phyloP scores from a whole-genome alignment of 2,329 filamentous ascomycete genomes.

The Trichoderma pleuroti region DNA sequence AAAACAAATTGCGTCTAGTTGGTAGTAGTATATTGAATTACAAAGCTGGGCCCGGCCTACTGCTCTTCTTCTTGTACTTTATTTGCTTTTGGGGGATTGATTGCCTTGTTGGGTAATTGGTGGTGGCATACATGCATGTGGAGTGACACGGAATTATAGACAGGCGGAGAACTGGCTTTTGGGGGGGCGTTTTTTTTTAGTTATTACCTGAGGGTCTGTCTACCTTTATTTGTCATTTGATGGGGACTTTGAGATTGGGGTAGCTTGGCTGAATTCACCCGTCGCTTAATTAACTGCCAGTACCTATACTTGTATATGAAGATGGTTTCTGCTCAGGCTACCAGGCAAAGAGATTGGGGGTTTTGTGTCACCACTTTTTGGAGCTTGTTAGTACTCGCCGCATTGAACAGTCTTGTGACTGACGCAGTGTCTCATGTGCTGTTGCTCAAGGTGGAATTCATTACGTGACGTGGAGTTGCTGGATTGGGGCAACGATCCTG shows the following conservation, averaged over 20 bases:
- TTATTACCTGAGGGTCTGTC: neutral
- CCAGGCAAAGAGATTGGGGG: neutral
- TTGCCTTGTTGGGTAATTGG: neutral
- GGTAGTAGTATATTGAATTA: neutral
- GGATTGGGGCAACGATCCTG: neutral
- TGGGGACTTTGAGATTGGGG: neutral
- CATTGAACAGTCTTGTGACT: neutral
- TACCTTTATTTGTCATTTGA: neutral
- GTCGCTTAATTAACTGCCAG: neutral
- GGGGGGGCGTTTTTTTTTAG: neutral
- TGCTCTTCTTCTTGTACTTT: neutral
- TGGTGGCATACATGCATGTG: neutral
- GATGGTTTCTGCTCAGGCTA: neutral
- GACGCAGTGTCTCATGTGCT: neutral
- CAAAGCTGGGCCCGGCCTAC: neutral
- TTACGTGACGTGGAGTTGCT: slow-evolving; percentile 12
- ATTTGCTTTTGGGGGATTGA: neutral
- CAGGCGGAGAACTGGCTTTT: neutral
- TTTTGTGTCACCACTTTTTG: neutral
- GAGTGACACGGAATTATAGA: neutral
- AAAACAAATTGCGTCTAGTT: neutral
- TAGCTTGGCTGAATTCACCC: neutral
- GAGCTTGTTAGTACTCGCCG: neutral
- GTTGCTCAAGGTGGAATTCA: neutral
- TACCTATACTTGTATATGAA: neutral